Evolutionary conservation across 2,329 filamentous ascomycete species (phyloP).

Genomic region (Fusarium scirpi): DNA sequence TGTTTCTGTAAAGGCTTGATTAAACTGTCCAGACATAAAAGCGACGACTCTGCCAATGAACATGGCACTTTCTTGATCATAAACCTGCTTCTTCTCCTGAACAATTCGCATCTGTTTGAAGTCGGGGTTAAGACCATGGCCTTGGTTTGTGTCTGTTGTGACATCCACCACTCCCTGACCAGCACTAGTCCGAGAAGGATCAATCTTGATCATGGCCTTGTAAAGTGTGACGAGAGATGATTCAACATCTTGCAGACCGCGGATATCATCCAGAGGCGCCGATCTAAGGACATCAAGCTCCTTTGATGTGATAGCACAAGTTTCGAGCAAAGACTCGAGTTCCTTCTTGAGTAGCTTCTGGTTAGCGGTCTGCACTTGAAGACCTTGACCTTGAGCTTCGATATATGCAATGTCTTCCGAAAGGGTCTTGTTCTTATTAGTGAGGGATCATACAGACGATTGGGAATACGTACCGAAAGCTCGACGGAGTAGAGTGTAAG

Average conservation of each 20-base stretch:
- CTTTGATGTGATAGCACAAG: slow-evolving; percentile 86
- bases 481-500: slow-evolving; percentile 96
- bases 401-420: slow-evolving; percentile 98
- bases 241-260: slow-evolving; percentile 83
- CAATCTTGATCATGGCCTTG: slow-evolving; percentile 93
- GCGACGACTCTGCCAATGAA: slow-evolving; percentile 85
- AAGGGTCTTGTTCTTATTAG: slow-evolving; percentile 72
- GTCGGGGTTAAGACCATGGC: slow-evolving; percentile 72
- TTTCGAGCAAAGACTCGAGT: slow-evolving; percentile 87
- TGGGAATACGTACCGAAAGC: slow-evolving; percentile 74
- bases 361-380: slow-evolving; percentile 97
- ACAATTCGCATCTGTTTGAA: slow-evolving; percentile 93
- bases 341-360: slow-evolving; percentile 94
- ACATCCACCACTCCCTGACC: slow-evolving; percentile 63
- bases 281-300: slow-evolving; percentile 77
- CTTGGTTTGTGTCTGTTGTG: slow-evolving; percentile 57
- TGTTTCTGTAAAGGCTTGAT: slow-evolving; percentile 77
- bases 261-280: slow-evolving; percentile 77
- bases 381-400: slow-evolving; percentile 94
- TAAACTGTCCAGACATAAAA: slow-evolving; percentile 86
- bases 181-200: slow-evolving; percentile 76
- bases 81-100: slow-evolving; percentile 93
- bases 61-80: slow-evolving; percentile 77
- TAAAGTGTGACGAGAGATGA: slow-evolving; percentile 82
- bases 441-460: neutral